Evolutionary conservation across 495 filamentous ascomycete species (phyloP), one percentile per base, ranked within the genome.

Genomic region (Elasticomyces elasticus): DNA sequence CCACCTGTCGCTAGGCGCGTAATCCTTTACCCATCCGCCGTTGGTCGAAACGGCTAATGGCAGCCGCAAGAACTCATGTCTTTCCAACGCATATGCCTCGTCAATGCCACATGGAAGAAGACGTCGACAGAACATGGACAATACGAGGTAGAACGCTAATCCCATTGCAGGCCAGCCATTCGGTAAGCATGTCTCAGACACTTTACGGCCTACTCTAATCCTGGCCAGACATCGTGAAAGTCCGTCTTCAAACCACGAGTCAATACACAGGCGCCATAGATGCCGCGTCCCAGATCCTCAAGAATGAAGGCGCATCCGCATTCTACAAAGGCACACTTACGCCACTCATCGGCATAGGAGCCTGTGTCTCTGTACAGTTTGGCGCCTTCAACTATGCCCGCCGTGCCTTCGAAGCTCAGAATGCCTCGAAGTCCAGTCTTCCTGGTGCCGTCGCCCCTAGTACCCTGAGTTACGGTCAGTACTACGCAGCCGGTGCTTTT

Each of bases 321-420:
- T 98, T 98, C 78, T 98, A 98, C 79, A 98, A 98, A 70, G 92
- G 92, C 57, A 97, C 94, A 1, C 73, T 97, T 49, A 97, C 94
- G n/a, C 92, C 92, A 0, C 74, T 98, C 28, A 77, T 98, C 30
- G 92, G 92, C 58, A 97, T 98, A 66, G 92, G 92, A 64, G 94
- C 94, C 54, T 98, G 92, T 66, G 92, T 96, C 28, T 92, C 87
- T 33, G 84, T 98, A 62, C 92, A 98, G 77, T 98, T 98, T 72
- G 92, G 92, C 59, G 92, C 84, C 63, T 98, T 97, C 80, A 87
- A 95, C 74, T 83, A 84, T 60, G 89, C 91, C 13, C 87, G 89
- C 37, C 83, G 94, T 38, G 80, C 77, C 54, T 81, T 98, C 68
- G 89, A 95, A 71, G 71, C 80, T 49, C 72, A 76, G 47, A 91